Percentiles rank a stretch among this genome's conserved stretches.
Evolutionary conservation across 805 yeast genomes (phyloP).

Genomic region (Metahyphopichia silvanorum): DNA sequence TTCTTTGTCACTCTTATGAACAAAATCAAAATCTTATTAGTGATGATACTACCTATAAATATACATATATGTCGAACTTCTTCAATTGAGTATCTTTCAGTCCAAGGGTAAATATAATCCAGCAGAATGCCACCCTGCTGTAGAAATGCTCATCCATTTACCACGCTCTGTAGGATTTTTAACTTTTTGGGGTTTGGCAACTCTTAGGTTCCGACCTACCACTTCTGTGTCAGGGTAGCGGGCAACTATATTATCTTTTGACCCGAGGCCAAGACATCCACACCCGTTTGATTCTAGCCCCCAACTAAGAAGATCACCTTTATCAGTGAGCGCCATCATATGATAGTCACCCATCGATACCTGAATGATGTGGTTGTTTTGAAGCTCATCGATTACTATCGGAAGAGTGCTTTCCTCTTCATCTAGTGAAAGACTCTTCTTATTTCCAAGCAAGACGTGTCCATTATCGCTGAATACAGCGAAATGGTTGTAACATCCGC

Average conservation of each 20-base stretch:
- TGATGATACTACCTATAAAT: no score
- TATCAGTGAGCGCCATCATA: conserved; percentile 53
- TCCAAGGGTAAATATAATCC: conserved; percentile 40
- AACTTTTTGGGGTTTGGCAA: conserved; percentile 17
- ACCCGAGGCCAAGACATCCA: conserved; percentile 70
- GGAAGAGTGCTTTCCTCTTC: conserved; percentile 19
- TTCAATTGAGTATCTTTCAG: no score
- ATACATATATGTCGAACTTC: no score
- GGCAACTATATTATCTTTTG: conserved; percentile 8
- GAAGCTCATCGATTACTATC: conserved; percentile 36
- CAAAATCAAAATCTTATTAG: no score
- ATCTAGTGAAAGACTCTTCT: conserved; percentile 8
- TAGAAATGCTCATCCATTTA: conserved; percentile 57
- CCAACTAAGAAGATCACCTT: conserved; percentile 63
- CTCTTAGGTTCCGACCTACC: conserved; percentile 24
- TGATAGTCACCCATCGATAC: conserved; percentile 75
- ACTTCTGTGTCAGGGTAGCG: conserved; percentile 2
- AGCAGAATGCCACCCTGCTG: conserved; percentile 81
- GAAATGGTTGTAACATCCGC: conserved; percentile 53
- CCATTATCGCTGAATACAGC: conserved; percentile 55
- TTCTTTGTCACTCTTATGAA: no score
- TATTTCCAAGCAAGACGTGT: conserved; percentile 40
- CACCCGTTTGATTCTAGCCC: conserved; percentile 60
- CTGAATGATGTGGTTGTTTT: conserved; percentile 47
- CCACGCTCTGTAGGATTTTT: conserved; percentile 40